Conservation (phyloP, 2,329 filamentous ascomycete genomes). For the Dendrostoma leiphaemia region DNA sequence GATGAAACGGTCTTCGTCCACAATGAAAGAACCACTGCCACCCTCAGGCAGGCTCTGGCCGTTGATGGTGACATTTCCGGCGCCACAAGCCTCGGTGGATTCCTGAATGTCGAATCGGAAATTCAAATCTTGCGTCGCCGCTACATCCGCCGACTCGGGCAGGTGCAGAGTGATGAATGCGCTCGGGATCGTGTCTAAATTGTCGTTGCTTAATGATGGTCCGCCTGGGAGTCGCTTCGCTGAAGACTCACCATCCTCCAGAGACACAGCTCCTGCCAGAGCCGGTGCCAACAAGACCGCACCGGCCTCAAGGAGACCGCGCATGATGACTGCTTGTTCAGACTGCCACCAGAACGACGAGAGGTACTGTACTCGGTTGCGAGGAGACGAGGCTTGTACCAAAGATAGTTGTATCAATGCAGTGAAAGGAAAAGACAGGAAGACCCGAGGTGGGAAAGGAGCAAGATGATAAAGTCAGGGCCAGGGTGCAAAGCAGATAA, state of each 20-base stretch:
- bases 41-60: conserved; percentile 40
- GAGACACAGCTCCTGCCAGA: conserved; percentile 30
- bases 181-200: conserved; percentile 22
- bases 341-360: background rate
- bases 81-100: conserved; percentile 44
- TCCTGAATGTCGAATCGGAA: conserved; percentile 45
- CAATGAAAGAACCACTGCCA: conserved; percentile 40
- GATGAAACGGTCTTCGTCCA: conserved; percentile 36
- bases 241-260: conserved; percentile 15
- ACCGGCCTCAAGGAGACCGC: conserved; percentile 31
- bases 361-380: background rate
- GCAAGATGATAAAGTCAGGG: conserved; percentile 18
- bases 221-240: background rate
- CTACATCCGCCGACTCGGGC: conserved; percentile 14
- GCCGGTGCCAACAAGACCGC: conserved; percentile 35
- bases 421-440: conserved; percentile 3
- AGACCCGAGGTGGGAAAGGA: conserved; percentile 12
- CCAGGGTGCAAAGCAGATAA: conserved; percentile 22
- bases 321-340: conserved; percentile 26
- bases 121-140: background rate
- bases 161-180: conserved; percentile 26
- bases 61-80: conserved; percentile 46
- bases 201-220: background rate
- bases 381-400: no score
- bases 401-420: no score